Conservation (phyloP, 78 protist species). For the Dictyostelium capitatum region DNA sequence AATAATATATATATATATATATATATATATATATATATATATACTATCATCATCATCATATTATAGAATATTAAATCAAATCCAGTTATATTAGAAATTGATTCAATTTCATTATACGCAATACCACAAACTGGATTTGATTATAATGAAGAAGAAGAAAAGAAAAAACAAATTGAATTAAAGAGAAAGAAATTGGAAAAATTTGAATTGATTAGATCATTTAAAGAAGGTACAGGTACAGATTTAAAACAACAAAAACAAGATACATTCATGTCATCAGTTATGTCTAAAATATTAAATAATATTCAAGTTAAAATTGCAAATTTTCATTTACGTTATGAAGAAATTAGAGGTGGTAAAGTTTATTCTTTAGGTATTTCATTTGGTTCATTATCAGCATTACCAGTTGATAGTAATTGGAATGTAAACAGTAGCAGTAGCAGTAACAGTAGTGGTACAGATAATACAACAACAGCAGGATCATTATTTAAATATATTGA, state of each 20-base stretch:
- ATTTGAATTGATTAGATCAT: slow-evolving; percentile 60
- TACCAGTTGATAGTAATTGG: slow-evolving; percentile 26
- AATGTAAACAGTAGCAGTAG: not conserved
- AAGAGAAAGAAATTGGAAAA: slow-evolving; percentile 69
- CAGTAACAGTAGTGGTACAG: not conserved
- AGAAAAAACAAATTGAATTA: slow-evolving; percentile 9
- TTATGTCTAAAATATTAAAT: slow-evolving; percentile 64
- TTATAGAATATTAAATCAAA: slow-evolving; percentile 42
- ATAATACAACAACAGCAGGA: not conserved
- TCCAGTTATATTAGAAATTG: slow-evolving; percentile 78
- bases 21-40: not conserved
- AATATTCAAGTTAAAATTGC: slow-evolving; percentile 61
- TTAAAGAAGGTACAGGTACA: slow-evolving; percentile 56
- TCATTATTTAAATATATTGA: slow-evolving; percentile 60
- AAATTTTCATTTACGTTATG: slow-evolving; percentile 70
- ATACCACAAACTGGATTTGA: slow-evolving; percentile 73
- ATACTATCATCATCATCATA: too few species aligned
- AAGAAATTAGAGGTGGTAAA: slow-evolving; percentile 50
- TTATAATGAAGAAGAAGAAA: slow-evolving; percentile 75
- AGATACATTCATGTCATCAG: slow-evolving; percentile 57
- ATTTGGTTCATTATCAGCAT: slow-evolving; percentile 70
- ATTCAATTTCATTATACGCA: slow-evolving; percentile 72
- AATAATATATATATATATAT: not conserved
- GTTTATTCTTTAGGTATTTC: slow-evolving; percentile 64
- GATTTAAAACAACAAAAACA: slow-evolving; percentile 3